Base-by-base conservation (phyloP, 345 rosid genomes). In the Adansonia digitata region DNA sequence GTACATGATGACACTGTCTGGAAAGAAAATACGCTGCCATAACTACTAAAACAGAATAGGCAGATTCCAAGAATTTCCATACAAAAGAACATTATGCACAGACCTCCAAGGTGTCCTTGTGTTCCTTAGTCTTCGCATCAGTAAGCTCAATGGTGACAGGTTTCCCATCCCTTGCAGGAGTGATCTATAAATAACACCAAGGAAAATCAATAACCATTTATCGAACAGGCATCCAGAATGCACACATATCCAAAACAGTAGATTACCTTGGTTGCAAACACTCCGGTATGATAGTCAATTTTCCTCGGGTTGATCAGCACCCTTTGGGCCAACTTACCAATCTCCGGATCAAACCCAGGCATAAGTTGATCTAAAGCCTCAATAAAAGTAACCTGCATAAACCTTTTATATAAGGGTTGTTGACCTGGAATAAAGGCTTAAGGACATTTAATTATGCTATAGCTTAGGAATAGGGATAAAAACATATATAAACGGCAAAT, bases 331-430 rank as follows among this genome's bases (percentile, higher is more conserved):
- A 95, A 79, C 83, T 95, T 95, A 56, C 98, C 86, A 75, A 93
- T 95, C 84, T 95, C 99, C 62, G 99, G 99, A 83, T 95, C 99
- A 90, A 95, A 95, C 79, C 99, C 98, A 74, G 99, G 99, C 99
- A 95, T 95, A 40, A 95, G 90, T 86, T 93, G 98, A 85, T 95
- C 98, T 75, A 95, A 77, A 46, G 98, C 99, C 86, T 95, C 99
- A 77, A 95, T 69, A 77, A 95, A 95, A 61, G 99, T 95, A 63
- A 93, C 99, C 99, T 95, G 88, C 78, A 81, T 0, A 74, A 61
- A 51, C 46, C 24, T 24, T 72, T 45, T 24, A 26, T 39, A 80
- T 65, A 52, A 72, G 7, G 69, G 53, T 34, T 51, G 46, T 74
- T 68, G 70, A 46, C 65, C 13, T 74, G 18, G 35, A 22, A 53